Conservation (phyloP, 352 stramenopile species). For the Pythium aquatile region DNA sequence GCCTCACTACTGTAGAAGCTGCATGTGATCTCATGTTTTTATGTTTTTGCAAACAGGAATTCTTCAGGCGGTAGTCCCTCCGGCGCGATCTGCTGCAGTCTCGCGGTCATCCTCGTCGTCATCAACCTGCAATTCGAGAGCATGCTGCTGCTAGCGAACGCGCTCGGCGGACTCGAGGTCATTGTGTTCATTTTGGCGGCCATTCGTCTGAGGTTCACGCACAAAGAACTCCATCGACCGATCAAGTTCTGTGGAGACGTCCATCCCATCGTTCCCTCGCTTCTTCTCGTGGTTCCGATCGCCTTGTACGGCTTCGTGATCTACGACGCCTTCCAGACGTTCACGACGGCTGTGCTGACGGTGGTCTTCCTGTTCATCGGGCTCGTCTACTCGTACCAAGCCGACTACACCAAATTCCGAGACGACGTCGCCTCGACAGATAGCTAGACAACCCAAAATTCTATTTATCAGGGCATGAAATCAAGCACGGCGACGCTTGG, state of each 20-base stretch:
- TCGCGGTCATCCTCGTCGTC: slow-evolving; percentile 59
- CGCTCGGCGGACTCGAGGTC: slow-evolving; percentile 41
- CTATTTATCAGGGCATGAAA: slow-evolving; percentile 2
- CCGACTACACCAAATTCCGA: slow-evolving; percentile 46
- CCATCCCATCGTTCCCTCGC: slow-evolving; percentile 30
- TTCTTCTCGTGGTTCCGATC: slow-evolving; percentile 39
- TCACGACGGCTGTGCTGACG: slow-evolving; percentile 42
- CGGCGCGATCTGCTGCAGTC: slow-evolving; percentile 51
- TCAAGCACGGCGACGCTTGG: slow-evolving; percentile 36
- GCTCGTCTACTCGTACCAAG: slow-evolving; percentile 48
- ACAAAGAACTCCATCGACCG: slow-evolving; percentile 32
- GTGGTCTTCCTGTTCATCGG: slow-evolving; percentile 50
- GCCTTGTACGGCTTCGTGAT: slow-evolving; percentile 35
- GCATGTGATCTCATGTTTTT: background rate
- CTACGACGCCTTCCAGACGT: slow-evolving; percentile 37
- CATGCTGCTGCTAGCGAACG: slow-evolving; percentile 57
- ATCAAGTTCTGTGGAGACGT: slow-evolving; percentile 45
- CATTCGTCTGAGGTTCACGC: slow-evolving; percentile 40
- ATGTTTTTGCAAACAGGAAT: slow-evolving; percentile 15
- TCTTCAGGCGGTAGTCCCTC: slow-evolving; percentile 26
- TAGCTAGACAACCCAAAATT: background rate
- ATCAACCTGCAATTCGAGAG: slow-evolving; percentile 49
- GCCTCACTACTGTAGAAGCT: too few relatives aligned
- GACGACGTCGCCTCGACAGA: background rate
- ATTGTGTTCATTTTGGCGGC: slow-evolving; percentile 42